phyloP scores from a whole-genome alignment of 176 grass and related monocot genomes.

The Triticum urartu region DNA sequence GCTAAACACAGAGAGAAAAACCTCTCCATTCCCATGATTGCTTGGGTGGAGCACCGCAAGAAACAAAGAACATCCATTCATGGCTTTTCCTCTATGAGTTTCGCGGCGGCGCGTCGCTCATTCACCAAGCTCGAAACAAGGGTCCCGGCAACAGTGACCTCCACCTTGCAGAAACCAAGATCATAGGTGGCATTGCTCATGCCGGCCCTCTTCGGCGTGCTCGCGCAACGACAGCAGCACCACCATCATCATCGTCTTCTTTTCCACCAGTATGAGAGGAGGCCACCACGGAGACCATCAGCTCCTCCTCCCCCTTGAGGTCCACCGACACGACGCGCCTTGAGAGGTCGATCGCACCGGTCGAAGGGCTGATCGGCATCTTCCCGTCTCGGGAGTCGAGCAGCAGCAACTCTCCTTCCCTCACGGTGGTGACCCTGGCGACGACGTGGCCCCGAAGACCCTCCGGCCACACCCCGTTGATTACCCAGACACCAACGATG shows the following conservation, averaged over 20 bases:
- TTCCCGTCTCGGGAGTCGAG: not conserved
- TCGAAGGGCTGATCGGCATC: not conserved
- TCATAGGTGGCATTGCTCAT: not conserved
- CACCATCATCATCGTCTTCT: not conserved
- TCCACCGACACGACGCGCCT: not conserved
- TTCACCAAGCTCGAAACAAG: not conserved
- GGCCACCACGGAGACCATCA: not conserved
- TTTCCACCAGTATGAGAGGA: not conserved
- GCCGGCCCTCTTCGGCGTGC: not conserved
- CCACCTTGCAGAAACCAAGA: not conserved
- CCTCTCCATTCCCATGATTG: not conserved
- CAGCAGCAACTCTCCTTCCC: not conserved
- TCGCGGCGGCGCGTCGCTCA: not conserved
- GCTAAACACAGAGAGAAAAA: too few species aligned
- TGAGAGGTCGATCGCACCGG: not conserved
- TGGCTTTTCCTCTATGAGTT: not conserved
- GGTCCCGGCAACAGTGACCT: not conserved
- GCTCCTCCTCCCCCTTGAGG: not conserved
- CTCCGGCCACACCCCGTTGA: not conserved
- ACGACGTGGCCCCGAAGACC: not conserved
- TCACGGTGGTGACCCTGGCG: not conserved
- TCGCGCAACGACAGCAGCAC: not conserved
- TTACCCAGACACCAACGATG: not conserved
- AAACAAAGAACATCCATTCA: slow-evolving; percentile 34
- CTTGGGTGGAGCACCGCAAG: not conserved